These are phyloP conservation scores for Microdochium nivale DNA, from an alignment of 2,329 filamentous ascomycete genomes.

Conservation along the genomic window DNA sequence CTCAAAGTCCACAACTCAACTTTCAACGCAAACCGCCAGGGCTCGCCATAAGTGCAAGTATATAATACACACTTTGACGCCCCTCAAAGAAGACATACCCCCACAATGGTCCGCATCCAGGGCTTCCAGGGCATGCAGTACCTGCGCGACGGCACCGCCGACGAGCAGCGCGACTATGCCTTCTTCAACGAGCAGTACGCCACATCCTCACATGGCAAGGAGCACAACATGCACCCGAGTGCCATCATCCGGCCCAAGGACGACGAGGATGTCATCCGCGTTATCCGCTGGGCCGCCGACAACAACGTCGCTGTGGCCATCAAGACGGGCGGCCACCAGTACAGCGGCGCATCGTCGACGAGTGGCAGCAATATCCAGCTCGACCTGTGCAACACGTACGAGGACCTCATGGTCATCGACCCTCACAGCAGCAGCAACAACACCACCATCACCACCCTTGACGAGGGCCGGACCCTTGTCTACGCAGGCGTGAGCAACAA, in stretches of 20 bases:
- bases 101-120: neutral
- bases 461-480: slow-evolving; percentile 24
- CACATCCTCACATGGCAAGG: slow-evolving; percentile 27
- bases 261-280: slow-evolving; percentile 30
- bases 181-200: slow-evolving; percentile 32
- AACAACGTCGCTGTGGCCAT: slow-evolving; percentile 33
- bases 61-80: too few relatives aligned
- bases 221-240: slow-evolving; percentile 32
- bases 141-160: neutral
- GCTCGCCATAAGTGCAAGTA: too few relatives aligned
- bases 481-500: slow-evolving; percentile 30
- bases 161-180: slow-evolving; percentile 10
- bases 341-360: slow-evolving; percentile 39
- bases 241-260: slow-evolving; percentile 33
- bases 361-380: slow-evolving; percentile 34
- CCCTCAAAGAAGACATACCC: too few relatives aligned
- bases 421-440: slow-evolving; percentile 18
- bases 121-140: neutral
- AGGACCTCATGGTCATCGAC: slow-evolving; percentile 7
- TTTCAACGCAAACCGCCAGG: too few relatives aligned
- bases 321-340: slow-evolving; percentile 38
- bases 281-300: slow-evolving; percentile 29
- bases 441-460: slow-evolving; percentile 21
- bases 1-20: too few relatives aligned
- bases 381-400: slow-evolving; percentile 31